These are phyloP conservation scores for Rhizodiscina lignyota DNA, from an alignment of 495 filamentous ascomycete genomes.

Conservation along the genomic window DNA sequence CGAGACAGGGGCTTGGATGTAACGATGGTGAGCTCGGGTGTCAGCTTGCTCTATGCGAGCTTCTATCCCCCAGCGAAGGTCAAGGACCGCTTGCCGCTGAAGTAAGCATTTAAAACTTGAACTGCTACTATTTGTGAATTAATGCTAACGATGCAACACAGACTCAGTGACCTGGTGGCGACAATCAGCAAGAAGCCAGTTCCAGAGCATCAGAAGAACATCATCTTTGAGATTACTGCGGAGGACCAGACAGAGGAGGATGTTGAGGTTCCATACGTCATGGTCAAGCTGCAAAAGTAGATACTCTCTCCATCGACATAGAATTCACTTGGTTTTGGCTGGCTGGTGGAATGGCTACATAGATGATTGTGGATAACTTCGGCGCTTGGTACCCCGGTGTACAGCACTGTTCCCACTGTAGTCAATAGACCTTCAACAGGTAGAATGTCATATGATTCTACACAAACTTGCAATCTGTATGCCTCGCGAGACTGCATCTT, in stretches of 20 bases:
- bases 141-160: slow-evolving; percentile 20
- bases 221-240: slow-evolving; percentile 90
- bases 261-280: slow-evolving; percentile 94
- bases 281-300: slow-evolving; percentile 48
- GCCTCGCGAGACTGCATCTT: too few species aligned
- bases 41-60: slow-evolving; percentile 86
- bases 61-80: slow-evolving; percentile 84
- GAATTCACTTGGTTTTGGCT: too few species aligned
- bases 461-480: too few species aligned
- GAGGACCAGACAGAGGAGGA: slow-evolving; percentile 86
- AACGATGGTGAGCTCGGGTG: slow-evolving; percentile 88
- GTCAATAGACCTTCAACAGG: too few species aligned
- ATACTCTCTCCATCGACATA: too few species aligned
- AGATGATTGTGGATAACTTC: too few species aligned
- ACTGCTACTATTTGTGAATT: not conserved
- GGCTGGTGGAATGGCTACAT: too few species aligned
- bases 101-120: slow-evolving; percentile 31
- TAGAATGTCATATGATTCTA: too few species aligned
- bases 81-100: slow-evolving; percentile 59
- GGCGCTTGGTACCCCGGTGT: too few species aligned
- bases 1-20: slow-evolving; percentile 56
- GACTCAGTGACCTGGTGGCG: slow-evolving; percentile 76
- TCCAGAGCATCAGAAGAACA: slow-evolving; percentile 78
- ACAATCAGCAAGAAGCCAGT: slow-evolving; percentile 82
- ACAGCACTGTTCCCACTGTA: too few species aligned